These are phyloP conservation scores for Clarkia xantiana DNA, from an alignment of 345 rosid genomes.

Conservation along the genomic window DNA sequence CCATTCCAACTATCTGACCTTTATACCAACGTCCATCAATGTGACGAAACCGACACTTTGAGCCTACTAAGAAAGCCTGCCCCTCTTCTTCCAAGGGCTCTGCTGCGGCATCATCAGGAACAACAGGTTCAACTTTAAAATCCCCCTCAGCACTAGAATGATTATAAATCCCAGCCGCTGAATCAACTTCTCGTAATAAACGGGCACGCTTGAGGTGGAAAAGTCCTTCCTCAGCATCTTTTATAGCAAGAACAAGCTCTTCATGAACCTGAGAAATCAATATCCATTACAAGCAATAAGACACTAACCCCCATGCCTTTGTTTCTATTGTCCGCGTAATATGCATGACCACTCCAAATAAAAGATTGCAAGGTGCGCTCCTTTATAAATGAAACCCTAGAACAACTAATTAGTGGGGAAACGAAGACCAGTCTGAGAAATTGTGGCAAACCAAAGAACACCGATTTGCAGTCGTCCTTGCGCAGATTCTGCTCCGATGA, in stretches of 20 bases:
- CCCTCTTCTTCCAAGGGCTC: conserved; percentile 35
- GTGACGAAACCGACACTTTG: conserved; percentile 64
- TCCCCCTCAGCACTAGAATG: conserved; percentile 17
- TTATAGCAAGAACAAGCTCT: conserved; percentile 54
- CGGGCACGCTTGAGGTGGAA: conserved; percentile 60
- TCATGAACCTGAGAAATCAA: conserved; percentile 37
- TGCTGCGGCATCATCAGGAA: conserved; percentile 30
- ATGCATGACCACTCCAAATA: too few species aligned
- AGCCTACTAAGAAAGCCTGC: conserved; percentile 33
- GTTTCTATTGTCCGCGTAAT: too few species aligned
- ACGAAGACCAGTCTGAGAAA: too few species aligned
- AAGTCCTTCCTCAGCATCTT: conserved; percentile 74
- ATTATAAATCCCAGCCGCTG: conserved; percentile 16
- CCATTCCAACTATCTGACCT: conserved; percentile 53
- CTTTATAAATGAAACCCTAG: too few species aligned
- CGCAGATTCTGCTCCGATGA: too few species aligned
- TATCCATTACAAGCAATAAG: neutral
- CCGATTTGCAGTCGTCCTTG: too few species aligned
- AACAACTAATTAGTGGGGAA: too few species aligned
- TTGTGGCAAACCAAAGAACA: too few species aligned
- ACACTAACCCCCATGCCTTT: neutral
- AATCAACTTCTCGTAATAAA: conserved; percentile 55
- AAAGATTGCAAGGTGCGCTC: too few species aligned
- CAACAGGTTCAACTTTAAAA: conserved; percentile 38
- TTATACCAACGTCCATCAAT: conserved; percentile 85